These are phyloP conservation scores for Apiospora aurea DNA, from an alignment of 2,329 filamentous ascomycete genomes.

Conservation along the genomic window DNA sequence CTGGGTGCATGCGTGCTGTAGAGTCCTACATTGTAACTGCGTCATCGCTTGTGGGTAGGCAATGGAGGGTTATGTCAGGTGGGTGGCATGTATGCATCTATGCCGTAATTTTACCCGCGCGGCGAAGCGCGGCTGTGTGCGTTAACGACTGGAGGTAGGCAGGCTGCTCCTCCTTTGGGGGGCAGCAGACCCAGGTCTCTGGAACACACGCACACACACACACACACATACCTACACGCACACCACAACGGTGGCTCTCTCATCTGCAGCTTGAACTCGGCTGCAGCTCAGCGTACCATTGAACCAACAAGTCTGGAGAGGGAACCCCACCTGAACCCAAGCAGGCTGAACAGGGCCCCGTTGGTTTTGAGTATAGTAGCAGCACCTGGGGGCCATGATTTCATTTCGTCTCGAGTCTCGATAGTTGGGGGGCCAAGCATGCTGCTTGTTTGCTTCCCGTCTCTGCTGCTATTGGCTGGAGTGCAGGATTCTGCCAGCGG, in stretches of 20 bases:
- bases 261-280: constrained; percentile 11
- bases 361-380: constrained; percentile 5
- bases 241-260: background rate
- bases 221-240: background rate
- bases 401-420: background rate
- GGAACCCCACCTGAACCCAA: background rate
- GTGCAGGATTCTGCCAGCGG: background rate
- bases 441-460: constrained; percentile 13
- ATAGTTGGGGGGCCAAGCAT: constrained; percentile 1
- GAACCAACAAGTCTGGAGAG: constrained; percentile 11
- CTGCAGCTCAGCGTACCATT: constrained; percentile 16
- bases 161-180: constrained; percentile 3
- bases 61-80: background rate
- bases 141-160: background rate
- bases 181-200: constrained; percentile 12
- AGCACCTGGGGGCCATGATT: constrained; percentile 10
- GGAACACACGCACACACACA: background rate
- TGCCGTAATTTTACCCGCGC: constrained; percentile 18
- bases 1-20: constrained; percentile 5
- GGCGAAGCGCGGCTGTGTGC: constrained; percentile 21
- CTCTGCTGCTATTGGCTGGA: background rate
- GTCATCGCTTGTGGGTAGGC: background rate
- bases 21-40: background rate
- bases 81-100: background rate
- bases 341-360: background rate